A percentile compares a stretch with the other conserved stretches of the same genome.
Evolutionary conservation across 345 rosid species (phyloP).

Genomic region (Mallotus nudiflorus): DNA sequence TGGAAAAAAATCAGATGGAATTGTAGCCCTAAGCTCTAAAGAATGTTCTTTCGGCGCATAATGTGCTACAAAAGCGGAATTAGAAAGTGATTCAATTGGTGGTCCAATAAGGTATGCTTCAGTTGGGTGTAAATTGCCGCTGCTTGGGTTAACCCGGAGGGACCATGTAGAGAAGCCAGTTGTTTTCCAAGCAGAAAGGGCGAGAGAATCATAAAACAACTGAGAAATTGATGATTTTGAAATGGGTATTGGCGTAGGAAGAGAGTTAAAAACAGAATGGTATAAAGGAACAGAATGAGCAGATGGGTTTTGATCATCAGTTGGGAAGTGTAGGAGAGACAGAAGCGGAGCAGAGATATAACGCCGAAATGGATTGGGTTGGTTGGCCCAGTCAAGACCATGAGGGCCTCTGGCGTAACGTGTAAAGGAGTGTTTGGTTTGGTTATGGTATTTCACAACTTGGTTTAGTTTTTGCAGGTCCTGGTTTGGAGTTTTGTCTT

Average conservation of each 20-base stretch:
- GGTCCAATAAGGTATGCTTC: slow-evolving; percentile 79
- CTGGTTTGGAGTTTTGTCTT: slow-evolving; percentile 2
- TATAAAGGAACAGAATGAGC: slow-evolving; percentile 40
- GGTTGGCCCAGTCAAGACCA: slow-evolving; percentile 93
- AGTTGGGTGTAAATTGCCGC: slow-evolving; percentile 88
- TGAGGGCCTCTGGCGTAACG: slow-evolving; percentile 78
- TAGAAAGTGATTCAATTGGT: slow-evolving; percentile 44
- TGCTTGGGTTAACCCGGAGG: slow-evolving; percentile 91
- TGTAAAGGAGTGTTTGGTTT: slow-evolving; percentile 71
- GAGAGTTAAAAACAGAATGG: slow-evolving; percentile 54
- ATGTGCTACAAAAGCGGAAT: slow-evolving; percentile 66
- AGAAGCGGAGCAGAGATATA: slow-evolving; percentile 60
- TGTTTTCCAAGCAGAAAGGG: slow-evolving; percentile 95
- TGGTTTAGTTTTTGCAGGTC: slow-evolving; percentile 39
- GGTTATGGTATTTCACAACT: slow-evolving; percentile 63
- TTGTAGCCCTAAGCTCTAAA: slow-evolving; percentile 67
- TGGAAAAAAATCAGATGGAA: slow-evolving; percentile 49
- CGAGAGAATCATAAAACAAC: slow-evolving; percentile 66
- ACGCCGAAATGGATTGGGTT: slow-evolving; percentile 89
- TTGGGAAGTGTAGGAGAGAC: slow-evolving; percentile 50
- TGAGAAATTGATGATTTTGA: slow-evolving; percentile 60
- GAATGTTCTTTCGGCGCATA: slow-evolving; percentile 81
- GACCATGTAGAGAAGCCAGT: slow-evolving; percentile 83
- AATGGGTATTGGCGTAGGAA: slow-evolving; percentile 59
- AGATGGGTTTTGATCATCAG: slow-evolving; percentile 11